Evolutionary conservation across 257 asterid species (phyloP).

Genomic region (Solanum chiquidenum): DNA sequence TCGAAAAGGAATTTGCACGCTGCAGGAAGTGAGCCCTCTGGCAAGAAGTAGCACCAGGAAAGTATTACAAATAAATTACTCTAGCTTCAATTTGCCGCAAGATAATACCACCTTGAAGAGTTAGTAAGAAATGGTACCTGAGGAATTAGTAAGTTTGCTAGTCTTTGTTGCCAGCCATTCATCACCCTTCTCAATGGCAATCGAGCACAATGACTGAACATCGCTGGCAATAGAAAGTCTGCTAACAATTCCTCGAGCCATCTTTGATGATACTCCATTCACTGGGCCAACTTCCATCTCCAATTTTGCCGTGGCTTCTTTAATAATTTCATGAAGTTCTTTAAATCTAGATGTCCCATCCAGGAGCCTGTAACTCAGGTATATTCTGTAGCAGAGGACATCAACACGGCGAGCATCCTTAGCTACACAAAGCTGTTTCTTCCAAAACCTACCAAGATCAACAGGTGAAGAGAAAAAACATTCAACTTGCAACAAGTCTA

Average conservation of each 20-base stretch:
- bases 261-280: constrained; percentile 72
- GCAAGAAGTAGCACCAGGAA: background rate
- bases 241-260: constrained; percentile 90
- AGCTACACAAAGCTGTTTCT: constrained; percentile 70
- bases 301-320: constrained; percentile 66
- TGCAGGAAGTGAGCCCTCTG: constrained; percentile 78
- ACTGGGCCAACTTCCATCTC: constrained; percentile 87
- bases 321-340: constrained; percentile 67
- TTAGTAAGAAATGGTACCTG: constrained; percentile 25
- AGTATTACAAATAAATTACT: background rate
- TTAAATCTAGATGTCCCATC: constrained; percentile 67
- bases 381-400: constrained; percentile 62
- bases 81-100: background rate
- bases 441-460: constrained; percentile 60
- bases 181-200: constrained; percentile 72
- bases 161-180: constrained; percentile 43
- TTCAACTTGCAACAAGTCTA: background rate
- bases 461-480: background rate
- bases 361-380: constrained; percentile 69
- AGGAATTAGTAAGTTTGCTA: constrained; percentile 18
- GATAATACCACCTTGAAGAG: background rate
- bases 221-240: constrained; percentile 72
- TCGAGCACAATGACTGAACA: constrained; percentile 68
- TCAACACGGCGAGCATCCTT: constrained; percentile 92
- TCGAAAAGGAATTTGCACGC: constrained; percentile 82